These are phyloP conservation scores for Hansenula lynferdii DNA, from an alignment of 1,139 yeast genomes.

Conservation along the genomic window DNA sequence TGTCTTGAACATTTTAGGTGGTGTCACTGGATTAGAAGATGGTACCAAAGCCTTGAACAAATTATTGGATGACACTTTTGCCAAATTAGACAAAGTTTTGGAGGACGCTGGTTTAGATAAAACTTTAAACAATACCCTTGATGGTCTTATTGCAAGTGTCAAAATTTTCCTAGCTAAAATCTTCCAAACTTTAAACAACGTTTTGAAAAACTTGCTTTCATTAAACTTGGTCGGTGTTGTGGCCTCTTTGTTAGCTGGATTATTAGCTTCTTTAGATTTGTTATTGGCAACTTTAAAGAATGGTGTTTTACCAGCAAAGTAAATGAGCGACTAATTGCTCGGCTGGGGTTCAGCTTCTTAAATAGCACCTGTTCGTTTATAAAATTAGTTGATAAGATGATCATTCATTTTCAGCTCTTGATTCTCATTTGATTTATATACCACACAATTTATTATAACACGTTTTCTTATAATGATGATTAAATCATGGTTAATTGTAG, in stretches of 20 bases:
- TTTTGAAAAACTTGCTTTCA: slow-evolving; percentile 6
- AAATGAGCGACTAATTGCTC: too few relatives aligned
- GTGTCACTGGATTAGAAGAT: slow-evolving; percentile 5
- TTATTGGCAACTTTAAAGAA: not conserved
- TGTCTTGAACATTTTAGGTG: slow-evolving; percentile 8
- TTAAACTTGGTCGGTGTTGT: slow-evolving; percentile 14
- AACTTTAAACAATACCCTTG: slow-evolving; percentile 4
- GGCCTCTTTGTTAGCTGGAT: slow-evolving; percentile 11
- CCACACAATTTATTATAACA: too few relatives aligned
- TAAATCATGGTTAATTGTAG: too few relatives aligned
- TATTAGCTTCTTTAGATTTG: slow-evolving; percentile 1
- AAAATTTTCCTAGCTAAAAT: slow-evolving; percentile 6
- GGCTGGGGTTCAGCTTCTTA: too few relatives aligned
- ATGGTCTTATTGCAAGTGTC: slow-evolving; percentile 3
- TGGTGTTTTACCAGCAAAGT: slow-evolving; percentile 1
- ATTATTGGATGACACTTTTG: slow-evolving; percentile 6
- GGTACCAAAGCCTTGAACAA: slow-evolving; percentile 6
- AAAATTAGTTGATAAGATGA: too few relatives aligned
- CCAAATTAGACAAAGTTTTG: slow-evolving; percentile 7
- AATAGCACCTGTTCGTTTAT: too few relatives aligned
- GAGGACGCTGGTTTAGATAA: slow-evolving; percentile 10
- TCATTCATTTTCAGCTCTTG: too few relatives aligned
- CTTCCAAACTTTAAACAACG: slow-evolving; percentile 4
- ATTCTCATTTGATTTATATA: too few relatives aligned
- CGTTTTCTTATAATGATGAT: too few relatives aligned